A percentile compares a stretch with the other conserved stretches of the same genome.
phyloP scores from a whole-genome alignment of 139 green algal species.

The Tetradesmus obliquus region DNA sequence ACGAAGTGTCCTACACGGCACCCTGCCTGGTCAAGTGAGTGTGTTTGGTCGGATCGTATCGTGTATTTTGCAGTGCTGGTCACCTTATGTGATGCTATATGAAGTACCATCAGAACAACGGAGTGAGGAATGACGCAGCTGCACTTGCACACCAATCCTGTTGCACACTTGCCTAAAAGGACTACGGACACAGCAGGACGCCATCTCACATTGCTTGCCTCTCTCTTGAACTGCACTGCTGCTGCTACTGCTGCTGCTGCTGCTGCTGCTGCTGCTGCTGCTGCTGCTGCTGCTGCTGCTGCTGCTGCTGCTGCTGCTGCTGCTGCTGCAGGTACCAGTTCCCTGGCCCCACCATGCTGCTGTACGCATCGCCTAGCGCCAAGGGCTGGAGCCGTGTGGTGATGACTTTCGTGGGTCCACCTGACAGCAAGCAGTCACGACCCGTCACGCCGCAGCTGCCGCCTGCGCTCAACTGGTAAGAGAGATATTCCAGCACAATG shows the following conservation, averaged over 20 bases:
- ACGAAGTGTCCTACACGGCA: background rate
- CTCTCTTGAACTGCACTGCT: background rate
- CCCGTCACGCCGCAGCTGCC: conserved; percentile 26
- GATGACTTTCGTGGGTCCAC: conserved; percentile 27
- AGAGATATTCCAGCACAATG: too few relatives aligned
- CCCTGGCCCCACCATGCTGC: conserved; percentile 18
- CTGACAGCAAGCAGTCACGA: background rate
- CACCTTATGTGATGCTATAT: too few relatives aligned
- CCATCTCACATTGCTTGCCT: too few relatives aligned
- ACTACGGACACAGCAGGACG: too few relatives aligned
- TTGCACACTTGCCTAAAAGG: too few relatives aligned
- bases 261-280: background rate
- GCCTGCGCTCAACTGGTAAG: background rate
- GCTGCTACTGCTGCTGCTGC: background rate
- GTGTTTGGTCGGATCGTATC: too few relatives aligned
- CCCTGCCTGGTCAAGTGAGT: conserved; percentile 13
- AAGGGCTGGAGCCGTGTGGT: conserved; percentile 34
- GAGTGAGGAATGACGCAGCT: too few relatives aligned
- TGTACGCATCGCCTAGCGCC: conserved; percentile 19
- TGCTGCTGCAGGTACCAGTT: conserved; percentile 38
- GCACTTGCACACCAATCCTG: too few relatives aligned
- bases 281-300: background rate
- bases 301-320: background rate
- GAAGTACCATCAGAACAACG: too few relatives aligned
- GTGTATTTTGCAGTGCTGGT: too few relatives aligned